Percentiles rank a stretch among this genome's conserved stretches.
phyloP scores from a whole-genome alignment of 345 rosid species.

The Aquilaria malaccensis region DNA sequence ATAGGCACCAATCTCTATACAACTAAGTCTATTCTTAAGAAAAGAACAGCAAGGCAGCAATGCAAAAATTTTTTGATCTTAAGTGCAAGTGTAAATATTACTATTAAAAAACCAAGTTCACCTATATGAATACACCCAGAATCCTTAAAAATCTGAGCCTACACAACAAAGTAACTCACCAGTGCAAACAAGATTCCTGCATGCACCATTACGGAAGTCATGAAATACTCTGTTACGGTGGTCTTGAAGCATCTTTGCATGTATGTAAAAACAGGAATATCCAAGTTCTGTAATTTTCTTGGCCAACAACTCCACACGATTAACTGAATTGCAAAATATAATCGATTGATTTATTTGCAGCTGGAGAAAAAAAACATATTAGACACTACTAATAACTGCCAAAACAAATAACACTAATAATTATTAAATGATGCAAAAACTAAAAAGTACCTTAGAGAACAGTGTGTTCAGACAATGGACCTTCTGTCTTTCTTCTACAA shows the following conservation, averaged over 20 bases:
- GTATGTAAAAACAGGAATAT: constrained; percentile 89
- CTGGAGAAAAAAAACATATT: constrained; percentile 33
- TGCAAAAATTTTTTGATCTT: no score
- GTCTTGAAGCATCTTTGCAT: constrained; percentile 96
- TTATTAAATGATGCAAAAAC: constrained; percentile 10
- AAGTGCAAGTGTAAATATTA: no score
- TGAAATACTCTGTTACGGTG: constrained; percentile 95
- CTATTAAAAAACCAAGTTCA: neutral
- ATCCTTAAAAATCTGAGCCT: neutral
- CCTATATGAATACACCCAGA: neutral
- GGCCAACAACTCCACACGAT: constrained; percentile 88
- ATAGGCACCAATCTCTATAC: no score
- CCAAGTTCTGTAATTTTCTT: constrained; percentile 97
- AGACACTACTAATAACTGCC: constrained; percentile 4
- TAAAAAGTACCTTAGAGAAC: constrained; percentile 62
- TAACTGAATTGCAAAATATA: constrained; percentile 92
- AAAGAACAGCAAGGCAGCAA: no score
- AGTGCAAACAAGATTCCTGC: constrained; percentile 95
- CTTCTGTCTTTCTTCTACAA: constrained; percentile 95
- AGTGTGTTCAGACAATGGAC: constrained; percentile 92
- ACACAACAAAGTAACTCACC: constrained; percentile 33
- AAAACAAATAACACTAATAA: neutral
- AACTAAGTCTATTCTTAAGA: no score
- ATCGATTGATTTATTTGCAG: constrained; percentile 94
- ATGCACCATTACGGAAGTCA: constrained; percentile 96